Evolutionary conservation across 2,329 filamentous ascomycete genomes (phyloP).

Genomic region (Cladosporium sp.): DNA sequence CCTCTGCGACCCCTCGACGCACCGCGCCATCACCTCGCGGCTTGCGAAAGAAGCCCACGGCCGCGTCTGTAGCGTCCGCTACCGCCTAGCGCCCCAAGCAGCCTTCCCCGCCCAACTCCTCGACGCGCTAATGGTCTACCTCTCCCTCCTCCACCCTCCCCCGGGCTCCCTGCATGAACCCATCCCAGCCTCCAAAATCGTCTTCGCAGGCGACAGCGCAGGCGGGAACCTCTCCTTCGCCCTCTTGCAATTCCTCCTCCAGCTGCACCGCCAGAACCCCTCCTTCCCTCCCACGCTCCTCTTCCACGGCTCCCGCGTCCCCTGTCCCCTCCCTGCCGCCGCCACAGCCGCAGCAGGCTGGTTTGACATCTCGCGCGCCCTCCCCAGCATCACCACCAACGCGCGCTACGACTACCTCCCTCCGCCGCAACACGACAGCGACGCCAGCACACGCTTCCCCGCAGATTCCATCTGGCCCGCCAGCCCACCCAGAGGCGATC

Average conservation of each 20-base stretch:
- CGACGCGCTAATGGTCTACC: constrained; percentile 68
- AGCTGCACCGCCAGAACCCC: constrained; percentile 52
- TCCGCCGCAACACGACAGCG: constrained; percentile 36
- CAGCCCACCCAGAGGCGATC: constrained; percentile 41
- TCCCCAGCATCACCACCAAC: constrained; percentile 52
- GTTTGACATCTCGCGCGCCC: constrained; percentile 65
- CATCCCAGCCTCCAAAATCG: constrained; percentile 61
- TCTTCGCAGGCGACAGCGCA: constrained; percentile 71
- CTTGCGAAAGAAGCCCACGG: constrained; percentile 65
- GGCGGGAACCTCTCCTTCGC: constrained; percentile 67
- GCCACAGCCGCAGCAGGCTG: constrained; percentile 63
- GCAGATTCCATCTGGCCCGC: constrained; percentile 49
- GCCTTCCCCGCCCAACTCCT: constrained; percentile 71
- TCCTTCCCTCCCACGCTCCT: constrained; percentile 44
- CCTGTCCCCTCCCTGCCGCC: constrained; percentile 64
- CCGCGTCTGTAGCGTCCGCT: constrained; percentile 67
- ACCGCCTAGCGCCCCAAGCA: constrained; percentile 69
- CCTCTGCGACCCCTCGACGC: constrained; percentile 65
- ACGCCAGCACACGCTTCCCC: constrained; percentile 33
- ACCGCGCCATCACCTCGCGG: constrained; percentile 55
- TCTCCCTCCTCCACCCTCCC: constrained; percentile 69
- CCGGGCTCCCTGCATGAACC: constrained; percentile 62
- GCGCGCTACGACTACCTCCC: constrained; percentile 61
- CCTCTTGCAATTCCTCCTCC: constrained; percentile 64
- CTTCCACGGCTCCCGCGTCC: constrained; percentile 58